Evolutionary conservation across 495 filamentous ascomycete genomes (phyloP), one percentile per base, ranked within the genome.

Genomic region (Oleoguttula mirabilis): DNA sequence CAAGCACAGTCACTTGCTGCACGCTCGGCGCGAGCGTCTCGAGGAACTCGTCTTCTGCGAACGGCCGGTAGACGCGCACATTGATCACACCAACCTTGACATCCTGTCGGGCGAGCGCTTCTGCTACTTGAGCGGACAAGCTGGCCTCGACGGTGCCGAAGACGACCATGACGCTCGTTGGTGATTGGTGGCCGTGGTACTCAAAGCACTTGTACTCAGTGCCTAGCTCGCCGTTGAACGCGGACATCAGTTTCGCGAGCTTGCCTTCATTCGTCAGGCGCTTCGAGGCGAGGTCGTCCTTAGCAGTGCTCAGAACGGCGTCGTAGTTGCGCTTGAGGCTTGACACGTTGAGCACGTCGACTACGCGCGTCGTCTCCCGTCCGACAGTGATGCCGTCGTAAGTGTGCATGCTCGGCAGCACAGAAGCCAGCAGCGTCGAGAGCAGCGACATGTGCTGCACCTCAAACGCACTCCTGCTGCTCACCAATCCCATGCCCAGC

Each of bases 371-470:
- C 10, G 83, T 88, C 64, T 95, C 90, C 21, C 87, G 67, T 12
- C 84, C 82, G 31, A 88, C 80, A 34, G 73, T 77, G 27, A 98
- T 75, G 33, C 90, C 90, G 58, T 98, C 90, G 54, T 90, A 95
- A 43, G 88, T 76, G 60, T 98, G 90, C 20, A 96, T 71, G 0
- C 82, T 84, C 5, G 90, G 90, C 38, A 93, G 57, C 14, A 90
- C 64, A 21, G 71, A 73, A 2, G 90, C 81, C 30, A 94, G 65
- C 11, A 95, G 60, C 1, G 87, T 96, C 7, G 90, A 73, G 55
- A 96, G 77, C 11, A 98, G 67, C 4, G 88, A 73, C 80, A 96
- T 96, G 62, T 98, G 92, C 69, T 98, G 90, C 21, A 80, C 71
- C 61, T 98, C 90, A 50, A 92, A 84, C 20, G 76, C 75, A 20